phyloP scores from a whole-genome alignment of 2,329 filamentous ascomycete genomes.

The Metarhizium guizhouense region DNA sequence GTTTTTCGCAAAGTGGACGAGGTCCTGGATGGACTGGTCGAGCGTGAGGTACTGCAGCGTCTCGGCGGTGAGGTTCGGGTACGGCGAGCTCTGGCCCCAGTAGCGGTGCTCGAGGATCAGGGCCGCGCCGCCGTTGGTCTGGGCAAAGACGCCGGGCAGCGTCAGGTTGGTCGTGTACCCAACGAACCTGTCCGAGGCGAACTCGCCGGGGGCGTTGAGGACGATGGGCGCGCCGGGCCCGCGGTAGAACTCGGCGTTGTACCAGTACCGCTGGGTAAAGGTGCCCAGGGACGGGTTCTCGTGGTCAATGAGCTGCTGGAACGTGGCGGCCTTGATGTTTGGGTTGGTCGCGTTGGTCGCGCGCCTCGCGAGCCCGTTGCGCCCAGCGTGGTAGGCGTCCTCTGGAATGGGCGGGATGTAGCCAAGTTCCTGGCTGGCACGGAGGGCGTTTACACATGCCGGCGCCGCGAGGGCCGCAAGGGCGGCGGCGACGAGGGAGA shows the following conservation, averaged over 20 bases:
- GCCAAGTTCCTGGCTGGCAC: not conserved
- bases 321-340: constrained; percentile 17
- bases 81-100: constrained; percentile 66
- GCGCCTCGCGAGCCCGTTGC: not conserved
- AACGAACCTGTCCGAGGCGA: constrained; percentile 45
- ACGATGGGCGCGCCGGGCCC: constrained; percentile 70
- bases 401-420: constrained; percentile 2
- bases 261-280: constrained; percentile 71
- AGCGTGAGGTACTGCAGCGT: constrained; percentile 70
- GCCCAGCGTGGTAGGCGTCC: not conserved
- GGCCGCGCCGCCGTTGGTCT: constrained; percentile 60
- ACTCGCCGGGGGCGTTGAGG: constrained; percentile 59
- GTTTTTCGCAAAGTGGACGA: constrained; percentile 65
- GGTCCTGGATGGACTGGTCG: constrained; percentile 67
- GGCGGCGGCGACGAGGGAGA: not conserved
- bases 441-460: not conserved
- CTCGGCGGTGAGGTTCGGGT: constrained; percentile 50
- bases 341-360: not conserved
- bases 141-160: constrained; percentile 53
- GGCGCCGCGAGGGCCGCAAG: constrained; percentile 1
- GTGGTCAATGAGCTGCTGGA: constrained; percentile 52
- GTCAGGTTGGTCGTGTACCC: constrained; percentile 65
- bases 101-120: constrained; percentile 78
- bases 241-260: constrained; percentile 64
- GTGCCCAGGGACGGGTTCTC: constrained; percentile 43